Evolutionary conservation across 2,329 filamentous ascomycete genomes (phyloP).

Genomic region (Rosellinia necatrix): DNA sequence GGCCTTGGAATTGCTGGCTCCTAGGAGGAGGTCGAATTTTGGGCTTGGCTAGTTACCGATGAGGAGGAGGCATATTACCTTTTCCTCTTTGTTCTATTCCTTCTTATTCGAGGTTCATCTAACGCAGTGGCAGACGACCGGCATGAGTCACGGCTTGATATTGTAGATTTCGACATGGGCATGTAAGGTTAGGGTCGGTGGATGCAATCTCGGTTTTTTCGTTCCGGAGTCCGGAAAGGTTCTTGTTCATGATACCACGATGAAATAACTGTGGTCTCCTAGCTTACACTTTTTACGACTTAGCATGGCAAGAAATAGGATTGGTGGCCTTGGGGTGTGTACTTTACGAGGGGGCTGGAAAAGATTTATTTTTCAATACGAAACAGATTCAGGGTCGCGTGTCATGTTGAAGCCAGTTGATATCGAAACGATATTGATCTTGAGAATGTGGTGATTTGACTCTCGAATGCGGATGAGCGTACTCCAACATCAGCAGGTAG

Average conservation of each 20-base stretch:
- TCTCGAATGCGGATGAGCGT: too few species aligned
- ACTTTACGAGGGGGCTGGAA: too few species aligned
- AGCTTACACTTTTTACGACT: neutral
- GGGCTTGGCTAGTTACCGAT: slow-evolving; percentile 12
- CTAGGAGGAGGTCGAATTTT: slow-evolving; percentile 36
- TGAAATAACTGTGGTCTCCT: neutral
- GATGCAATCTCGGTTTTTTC: slow-evolving; percentile 1
- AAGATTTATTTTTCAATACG: too few species aligned
- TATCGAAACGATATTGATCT: too few species aligned
- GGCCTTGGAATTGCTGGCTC: slow-evolving; percentile 60
- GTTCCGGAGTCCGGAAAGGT: slow-evolving; percentile 8
- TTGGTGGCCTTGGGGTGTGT: too few species aligned
- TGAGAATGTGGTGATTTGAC: neutral
- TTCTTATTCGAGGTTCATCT: neutral
- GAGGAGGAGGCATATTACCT: slow-evolving; percentile 10
- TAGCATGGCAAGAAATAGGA: neutral
- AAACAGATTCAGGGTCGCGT: too few species aligned
- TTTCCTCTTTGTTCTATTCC: neutral
- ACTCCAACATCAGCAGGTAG: too few species aligned
- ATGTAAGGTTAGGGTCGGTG: slow-evolving; percentile 15
- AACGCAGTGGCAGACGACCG: slow-evolving; percentile 6
- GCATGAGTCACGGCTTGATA: slow-evolving; percentile 21
- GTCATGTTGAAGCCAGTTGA: too few species aligned
- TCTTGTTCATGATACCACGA: neutral
- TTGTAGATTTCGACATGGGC: slow-evolving; percentile 20